A percentile compares a stretch with the other conserved stretches of the same genome.
These are phyloP conservation scores for Lactuca saligna DNA, from an alignment of 129 eudicot species.

Conservation along the genomic window DNA sequence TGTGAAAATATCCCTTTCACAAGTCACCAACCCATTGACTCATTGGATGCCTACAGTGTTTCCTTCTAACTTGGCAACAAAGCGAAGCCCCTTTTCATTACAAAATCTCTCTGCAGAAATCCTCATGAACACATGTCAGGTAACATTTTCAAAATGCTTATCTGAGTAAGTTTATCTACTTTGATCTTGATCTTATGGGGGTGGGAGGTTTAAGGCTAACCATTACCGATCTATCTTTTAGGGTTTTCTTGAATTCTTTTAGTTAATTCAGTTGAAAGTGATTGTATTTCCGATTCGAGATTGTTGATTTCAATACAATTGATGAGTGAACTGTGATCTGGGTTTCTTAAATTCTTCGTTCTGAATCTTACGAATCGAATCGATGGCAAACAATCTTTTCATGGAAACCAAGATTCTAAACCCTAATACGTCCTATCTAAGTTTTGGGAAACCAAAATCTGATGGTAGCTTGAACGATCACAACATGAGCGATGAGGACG, in stretches of 20 bases:
- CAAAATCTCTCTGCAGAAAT: conserved; percentile 9
- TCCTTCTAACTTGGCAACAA: not conserved
- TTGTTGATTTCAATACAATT: not conserved
- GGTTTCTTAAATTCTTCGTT: conserved; percentile 27
- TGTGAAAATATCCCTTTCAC: too few species aligned
- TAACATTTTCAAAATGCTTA: not conserved
- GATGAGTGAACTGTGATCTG: conserved; percentile 24
- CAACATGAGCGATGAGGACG: conserved; percentile 58
- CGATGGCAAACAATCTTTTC: conserved; percentile 40
- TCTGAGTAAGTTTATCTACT: not conserved
- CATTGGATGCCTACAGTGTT: not conserved
- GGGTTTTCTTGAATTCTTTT: conserved; percentile 2
- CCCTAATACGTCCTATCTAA: conserved; percentile 37
- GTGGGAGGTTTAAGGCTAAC: not conserved
- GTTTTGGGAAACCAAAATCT: conserved; percentile 44
- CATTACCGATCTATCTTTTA: not conserved
- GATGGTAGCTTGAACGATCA: conserved; percentile 22
- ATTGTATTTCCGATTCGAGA: not conserved
- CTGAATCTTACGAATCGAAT: conserved; percentile 26
- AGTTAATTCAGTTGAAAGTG: not conserved
- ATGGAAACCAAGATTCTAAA: conserved; percentile 39
- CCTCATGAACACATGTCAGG: conserved; percentile 6
- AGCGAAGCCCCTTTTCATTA: not conserved
- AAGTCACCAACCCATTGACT: not conserved
- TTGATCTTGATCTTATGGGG: conserved; percentile 1